phyloP scores from a whole-genome alignment of 2,329 filamentous ascomycete species.

The Verticillium tricorpus region DNA sequence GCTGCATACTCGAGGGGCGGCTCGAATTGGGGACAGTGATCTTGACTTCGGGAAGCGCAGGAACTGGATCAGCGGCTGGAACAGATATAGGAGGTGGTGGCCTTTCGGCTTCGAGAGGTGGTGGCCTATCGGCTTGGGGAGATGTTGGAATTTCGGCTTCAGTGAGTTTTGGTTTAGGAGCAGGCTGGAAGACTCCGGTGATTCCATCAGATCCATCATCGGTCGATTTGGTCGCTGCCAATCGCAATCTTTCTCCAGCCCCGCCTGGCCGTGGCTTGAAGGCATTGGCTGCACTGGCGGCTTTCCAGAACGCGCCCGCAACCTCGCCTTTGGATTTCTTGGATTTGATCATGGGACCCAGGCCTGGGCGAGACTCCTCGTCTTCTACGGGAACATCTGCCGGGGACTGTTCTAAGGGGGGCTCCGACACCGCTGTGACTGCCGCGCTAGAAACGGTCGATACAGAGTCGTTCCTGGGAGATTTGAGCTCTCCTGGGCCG shows the following conservation, averaged over 20 bases:
- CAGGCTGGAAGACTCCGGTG: conserved; percentile 80
- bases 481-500: neutral
- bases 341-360: conserved; percentile 87
- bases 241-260: conserved; percentile 72
- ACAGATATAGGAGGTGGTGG: conserved; percentile 16
- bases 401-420: conserved; percentile 17
- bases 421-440: conserved; percentile 16
- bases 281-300: conserved; percentile 61
- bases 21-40: conserved; percentile 45
- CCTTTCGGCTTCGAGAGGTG: conserved; percentile 26
- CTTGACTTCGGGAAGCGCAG: conserved; percentile 53
- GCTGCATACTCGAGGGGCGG: conserved; percentile 33
- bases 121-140: conserved; percentile 39
- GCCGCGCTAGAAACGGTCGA: conserved; percentile 13
- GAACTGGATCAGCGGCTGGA: conserved; percentile 22
- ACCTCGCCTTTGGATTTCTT: conserved; percentile 70
- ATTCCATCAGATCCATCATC: conserved; percentile 80
- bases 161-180: conserved; percentile 43
- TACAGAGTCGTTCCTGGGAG: conserved; percentile 1
- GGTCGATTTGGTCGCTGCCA: conserved; percentile 45
- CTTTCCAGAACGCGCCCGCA: conserved; percentile 74
- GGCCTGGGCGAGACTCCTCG: conserved; percentile 60
- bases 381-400: conserved; percentile 9
- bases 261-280: conserved; percentile 90
- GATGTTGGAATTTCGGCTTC: conserved; percentile 53